Base-by-base conservation (phyloP, 257 asterid genomes). In the Linaria vulgaris region DNA sequence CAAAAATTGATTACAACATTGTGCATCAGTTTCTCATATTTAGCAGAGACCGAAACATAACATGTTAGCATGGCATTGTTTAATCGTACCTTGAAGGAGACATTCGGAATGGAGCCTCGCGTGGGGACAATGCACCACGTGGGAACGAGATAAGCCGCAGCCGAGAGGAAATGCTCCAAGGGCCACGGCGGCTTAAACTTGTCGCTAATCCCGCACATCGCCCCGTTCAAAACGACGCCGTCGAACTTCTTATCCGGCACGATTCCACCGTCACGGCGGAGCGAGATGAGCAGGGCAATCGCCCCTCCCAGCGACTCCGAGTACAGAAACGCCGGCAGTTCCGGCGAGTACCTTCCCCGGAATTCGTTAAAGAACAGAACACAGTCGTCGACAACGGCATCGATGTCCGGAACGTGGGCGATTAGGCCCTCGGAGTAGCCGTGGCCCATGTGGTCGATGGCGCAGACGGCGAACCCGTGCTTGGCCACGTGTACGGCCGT, bases 151-250 rank as follows among this genome's bases (percentile, higher is more conserved):
- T 66, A 78, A 61, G 99, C 99, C 10, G 88, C 99, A 8, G 85
- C 34, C 7, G 88, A 87, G 1, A 92, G 90, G 39, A 92, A 82
- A 76, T 92, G 88, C 74, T 94, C 99, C 83, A 94, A 37, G 38
- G 99, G 99, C 99, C 99, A 94, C 63, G 95, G 88, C 10, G 99
- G 97, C 82, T 90, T 92, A 61, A 87, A 78, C 88, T 90, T 90
- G 21, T 79, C 88, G 59, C 97, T 92, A 8, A 92, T 87, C 58
- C 97, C 97, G 54, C 90, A 92, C 99, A 92, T 92, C 47, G 96
- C 96, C 19, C 95, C 99, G 53, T 90, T 92, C 82, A 92, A 53
- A 11, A 92, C 95, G 55, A 85, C 85, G 56, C 96, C 99, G 72
- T 85, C 87, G 64, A 79, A 92, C 49, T 45, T 76, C 67, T 66